Evolutionary conservation across 2,329 filamentous ascomycete genomes (phyloP), one percentile per base, ranked within the genome.

Genomic region (Ascochyta fabae): DNA sequence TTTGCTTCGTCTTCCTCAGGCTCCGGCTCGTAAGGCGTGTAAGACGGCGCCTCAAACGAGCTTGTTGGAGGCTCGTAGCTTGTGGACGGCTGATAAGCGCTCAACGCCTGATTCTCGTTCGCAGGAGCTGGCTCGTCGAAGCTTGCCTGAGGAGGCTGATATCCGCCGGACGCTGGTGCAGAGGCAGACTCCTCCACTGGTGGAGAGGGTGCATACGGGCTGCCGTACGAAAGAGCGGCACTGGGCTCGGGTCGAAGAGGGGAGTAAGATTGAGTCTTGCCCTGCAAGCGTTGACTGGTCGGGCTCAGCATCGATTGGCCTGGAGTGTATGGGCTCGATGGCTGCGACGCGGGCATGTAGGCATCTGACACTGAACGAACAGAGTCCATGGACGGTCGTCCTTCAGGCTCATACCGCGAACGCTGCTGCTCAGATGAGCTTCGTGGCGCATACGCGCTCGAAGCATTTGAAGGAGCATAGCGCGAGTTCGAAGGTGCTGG

Each of bases 351-450:
- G 7, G 66, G 67, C 47, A 67, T 63, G 46, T 71, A 70, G 12
- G 57, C 61, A 33, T 75, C 70, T 3, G 73, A 75, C n/a, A 64
- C 59, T 15, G 69, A 63, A 46, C 68, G 61, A 2, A 55, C 56
- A 9, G 75, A 77, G 29, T 79, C 77, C 59, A 75, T 61, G 3
- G 76, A 77, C 3, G 71, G 64, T 29, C 75, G 69, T 23, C 73
- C 71, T 24, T 65, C 64, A 35, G 83, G 70, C 12, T 82, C 83
- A 45, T 81, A 80, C 46, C 80, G 75, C 26, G 78, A 76, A 49
- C 79, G 77, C 42, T 76, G 75, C 56, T 83, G 79, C 53, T 85
- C 83, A 10, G 81, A 78, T 6, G 83, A 84, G 1, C 78, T 78
- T 52, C 78, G 80, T 4, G 81, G 77, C 3, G 79, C 78, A 61